A percentile compares a stretch with the other conserved stretches of the same genome.
phyloP scores from a whole-genome alignment of 257 asterid species.

The Pogostemon cablin region DNA sequence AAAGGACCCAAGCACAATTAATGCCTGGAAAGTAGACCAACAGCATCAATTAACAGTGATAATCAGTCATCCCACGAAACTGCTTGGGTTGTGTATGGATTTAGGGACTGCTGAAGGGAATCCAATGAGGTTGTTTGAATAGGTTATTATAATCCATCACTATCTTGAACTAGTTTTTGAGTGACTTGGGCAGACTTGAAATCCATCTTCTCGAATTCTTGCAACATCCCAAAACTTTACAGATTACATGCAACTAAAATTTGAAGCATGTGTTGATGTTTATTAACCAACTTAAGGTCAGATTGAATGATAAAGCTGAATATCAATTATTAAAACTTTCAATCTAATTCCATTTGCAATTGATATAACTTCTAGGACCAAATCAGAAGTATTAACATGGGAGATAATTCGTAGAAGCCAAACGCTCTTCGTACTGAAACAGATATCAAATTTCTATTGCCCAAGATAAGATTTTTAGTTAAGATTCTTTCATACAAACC shows the following conservation, averaged over 20 bases:
- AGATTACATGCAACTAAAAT: neutral
- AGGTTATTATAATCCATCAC: neutral
- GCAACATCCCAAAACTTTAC: neutral
- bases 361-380: neutral
- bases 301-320: neutral
- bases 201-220: too few species aligned
- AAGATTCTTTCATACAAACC: too few species aligned
- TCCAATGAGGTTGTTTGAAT: constrained; percentile 3
- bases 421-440: too few species aligned
- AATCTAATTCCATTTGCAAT: neutral
- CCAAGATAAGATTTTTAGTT: too few species aligned
- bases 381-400: neutral
- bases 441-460: too few species aligned
- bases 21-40: neutral
- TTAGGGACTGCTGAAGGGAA: neutral
- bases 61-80: neutral
- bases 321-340: neutral
- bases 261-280: neutral
- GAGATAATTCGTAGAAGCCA: neutral
- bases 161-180: neutral
- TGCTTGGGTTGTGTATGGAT: neutral
- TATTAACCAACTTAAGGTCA: constrained; percentile 8
- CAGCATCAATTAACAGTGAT: constrained; percentile 8
- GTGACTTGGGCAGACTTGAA: neutral
- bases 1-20: neutral